phyloP scores from a whole-genome alignment of 345 rosid genomes.

The Alliaria petiolata region DNA sequence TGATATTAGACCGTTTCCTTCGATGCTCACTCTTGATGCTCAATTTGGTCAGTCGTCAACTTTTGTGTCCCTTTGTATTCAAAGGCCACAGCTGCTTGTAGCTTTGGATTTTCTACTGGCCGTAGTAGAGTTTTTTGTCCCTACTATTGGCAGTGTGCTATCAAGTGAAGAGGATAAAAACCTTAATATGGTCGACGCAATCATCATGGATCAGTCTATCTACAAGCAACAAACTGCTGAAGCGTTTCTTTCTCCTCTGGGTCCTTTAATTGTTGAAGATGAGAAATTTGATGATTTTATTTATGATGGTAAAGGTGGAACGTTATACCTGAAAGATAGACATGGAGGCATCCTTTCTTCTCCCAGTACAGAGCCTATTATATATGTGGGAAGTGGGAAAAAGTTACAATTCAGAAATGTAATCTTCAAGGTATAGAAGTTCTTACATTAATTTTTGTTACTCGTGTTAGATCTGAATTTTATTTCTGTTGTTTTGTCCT shows the following conservation, averaged over 20 bases:
- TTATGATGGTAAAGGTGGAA: slow-evolving; percentile 93
- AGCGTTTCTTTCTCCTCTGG: slow-evolving; percentile 64
- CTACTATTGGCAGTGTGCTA: slow-evolving; percentile 62
- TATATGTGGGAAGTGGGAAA: slow-evolving; percentile 78
- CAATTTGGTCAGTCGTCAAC: slow-evolving; percentile 65
- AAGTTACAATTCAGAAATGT: slow-evolving; percentile 82
- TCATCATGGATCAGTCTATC: slow-evolving; percentile 58
- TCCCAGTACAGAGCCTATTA: slow-evolving; percentile 66
- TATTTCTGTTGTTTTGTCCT: not conserved
- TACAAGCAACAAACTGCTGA: slow-evolving; percentile 64
- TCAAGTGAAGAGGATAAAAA: slow-evolving; percentile 65
- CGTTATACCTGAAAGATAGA: slow-evolving; percentile 66
- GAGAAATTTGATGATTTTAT: slow-evolving; percentile 68
- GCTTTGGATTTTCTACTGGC: slow-evolving; percentile 95
- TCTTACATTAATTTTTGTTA: not conserved
- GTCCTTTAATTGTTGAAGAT: slow-evolving; percentile 81
- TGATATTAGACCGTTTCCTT: slow-evolving; percentile 53
- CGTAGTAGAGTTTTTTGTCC: slow-evolving; percentile 89
- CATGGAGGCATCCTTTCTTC: slow-evolving; percentile 55
- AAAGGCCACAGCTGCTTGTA: slow-evolving; percentile 93
- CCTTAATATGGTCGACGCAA: slow-evolving; percentile 49
- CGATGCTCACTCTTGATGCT: slow-evolving; percentile 94
- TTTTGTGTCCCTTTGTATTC: slow-evolving; percentile 59
- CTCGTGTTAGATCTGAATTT: not conserved
- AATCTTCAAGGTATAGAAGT: slow-evolving; percentile 57